These are phyloP conservation scores for Melanopsichium pennsylvanicum DNA, from an alignment of 1,284 basidiomycete genomes.

Conservation along the genomic window DNA sequence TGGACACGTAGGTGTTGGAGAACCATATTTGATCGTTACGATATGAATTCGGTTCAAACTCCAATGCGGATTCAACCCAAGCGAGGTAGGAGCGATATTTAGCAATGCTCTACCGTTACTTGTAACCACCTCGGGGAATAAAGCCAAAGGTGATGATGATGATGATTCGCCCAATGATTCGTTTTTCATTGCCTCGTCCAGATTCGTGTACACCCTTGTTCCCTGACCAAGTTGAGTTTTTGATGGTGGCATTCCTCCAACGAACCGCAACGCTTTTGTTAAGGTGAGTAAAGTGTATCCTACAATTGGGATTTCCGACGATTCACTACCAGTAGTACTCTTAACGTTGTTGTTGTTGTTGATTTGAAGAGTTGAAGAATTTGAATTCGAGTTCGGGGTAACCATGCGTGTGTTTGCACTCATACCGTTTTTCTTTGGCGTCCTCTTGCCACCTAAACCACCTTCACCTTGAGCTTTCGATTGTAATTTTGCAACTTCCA, in stretches of 20 bases:
- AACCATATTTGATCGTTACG: conserved; percentile 21
- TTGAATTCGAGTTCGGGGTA: conserved; percentile 12
- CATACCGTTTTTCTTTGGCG: conserved; percentile 41
- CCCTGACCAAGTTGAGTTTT: neutral
- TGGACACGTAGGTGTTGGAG: conserved; percentile 2
- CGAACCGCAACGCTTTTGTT: neutral
- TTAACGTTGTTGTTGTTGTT: too few species aligned
- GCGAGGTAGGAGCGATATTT: conserved; percentile 5
- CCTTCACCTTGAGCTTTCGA: neutral
- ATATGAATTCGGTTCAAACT: neutral
- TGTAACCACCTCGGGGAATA: conserved; percentile 57
- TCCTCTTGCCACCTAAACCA: conserved; percentile 12
- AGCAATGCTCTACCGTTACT: conserved; percentile 43
- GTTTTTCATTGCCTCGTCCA: too few species aligned
- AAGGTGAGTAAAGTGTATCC: conserved; percentile 11
- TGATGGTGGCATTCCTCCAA: conserved; percentile 19
- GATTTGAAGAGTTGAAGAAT: conserved; percentile 6
- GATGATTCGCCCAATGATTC: too few species aligned
- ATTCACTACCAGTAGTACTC: too few species aligned
- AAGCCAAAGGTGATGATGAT: conserved; percentile 7
- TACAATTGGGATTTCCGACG: conserved; percentile 4
- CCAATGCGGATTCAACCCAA: too few species aligned
- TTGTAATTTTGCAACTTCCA: neutral
- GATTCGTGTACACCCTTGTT: too few species aligned
- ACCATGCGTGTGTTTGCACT: conserved; percentile 29